A percentile compares a stretch with the other conserved stretches of the same genome.
phyloP scores from a whole-genome alignment of 2,329 filamentous ascomycete species.

The Aspergillus puulaauensis region DNA sequence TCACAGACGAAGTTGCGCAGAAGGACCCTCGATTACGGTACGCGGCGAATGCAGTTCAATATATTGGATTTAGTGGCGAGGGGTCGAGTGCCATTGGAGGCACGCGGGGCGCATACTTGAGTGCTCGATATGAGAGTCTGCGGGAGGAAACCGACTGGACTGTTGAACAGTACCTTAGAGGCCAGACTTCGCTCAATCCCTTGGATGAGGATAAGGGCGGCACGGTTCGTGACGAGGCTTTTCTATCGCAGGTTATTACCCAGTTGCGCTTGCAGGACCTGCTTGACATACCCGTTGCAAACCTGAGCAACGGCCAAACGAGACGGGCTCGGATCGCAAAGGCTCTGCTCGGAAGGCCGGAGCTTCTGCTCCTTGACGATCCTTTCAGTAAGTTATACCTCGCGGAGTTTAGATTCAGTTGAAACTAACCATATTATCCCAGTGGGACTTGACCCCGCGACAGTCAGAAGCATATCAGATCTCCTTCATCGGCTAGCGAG shows the following conservation, averaged over 20 bases:
- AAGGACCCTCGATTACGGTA: conserved; percentile 54
- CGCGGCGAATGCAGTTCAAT: conserved; percentile 70
- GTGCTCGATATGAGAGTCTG: conserved; percentile 84
- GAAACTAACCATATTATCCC: conserved; percentile 15
- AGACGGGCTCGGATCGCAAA: conserved; percentile 84
- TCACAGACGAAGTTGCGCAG: conserved; percentile 58
- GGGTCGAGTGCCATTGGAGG: conserved; percentile 51
- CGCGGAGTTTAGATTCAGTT: not conserved
- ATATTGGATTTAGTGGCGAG: conserved; percentile 87
- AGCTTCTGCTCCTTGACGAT: conserved; percentile 83
- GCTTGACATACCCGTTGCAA: conserved; percentile 78
- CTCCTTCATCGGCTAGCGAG: conserved; percentile 69
- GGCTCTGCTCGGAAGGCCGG: conserved; percentile 74
- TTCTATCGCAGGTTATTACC: conserved; percentile 63
- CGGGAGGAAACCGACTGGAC: conserved; percentile 87
- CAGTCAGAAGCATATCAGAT: conserved; percentile 67
- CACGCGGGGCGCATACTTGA: conserved; percentile 73
- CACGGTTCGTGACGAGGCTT: conserved; percentile 48
- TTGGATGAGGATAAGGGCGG: conserved; percentile 55
- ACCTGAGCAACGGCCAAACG: conserved; percentile 91
- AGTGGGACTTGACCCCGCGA: conserved; percentile 88
- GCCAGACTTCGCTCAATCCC: conserved; percentile 80
- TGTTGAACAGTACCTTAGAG: conserved; percentile 74
- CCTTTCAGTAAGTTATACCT: conserved; percentile 67
- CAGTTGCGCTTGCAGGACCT: conserved; percentile 70